Evolutionary conservation across 1,139 yeast species (phyloP).

Genomic region (Lipomyces yarrowii): DNA sequence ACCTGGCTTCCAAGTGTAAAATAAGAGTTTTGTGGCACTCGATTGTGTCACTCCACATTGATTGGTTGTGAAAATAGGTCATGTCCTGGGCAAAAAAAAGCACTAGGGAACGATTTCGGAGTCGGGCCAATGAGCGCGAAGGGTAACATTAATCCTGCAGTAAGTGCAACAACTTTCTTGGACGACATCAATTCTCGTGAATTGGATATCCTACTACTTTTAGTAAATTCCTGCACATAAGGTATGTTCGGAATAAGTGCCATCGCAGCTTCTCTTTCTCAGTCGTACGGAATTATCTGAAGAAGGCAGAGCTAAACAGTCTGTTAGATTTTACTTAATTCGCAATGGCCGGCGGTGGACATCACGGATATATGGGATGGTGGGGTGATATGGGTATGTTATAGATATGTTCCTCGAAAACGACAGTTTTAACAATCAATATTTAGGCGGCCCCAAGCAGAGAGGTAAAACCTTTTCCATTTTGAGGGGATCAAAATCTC

Average conservation of each 20-base stretch:
- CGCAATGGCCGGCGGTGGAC: slow-evolving; percentile 30
- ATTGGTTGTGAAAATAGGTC: too few relatives aligned
- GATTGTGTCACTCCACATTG: too few relatives aligned
- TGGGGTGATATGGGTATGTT: slow-evolving; percentile 73
- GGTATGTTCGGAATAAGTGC: neutral
- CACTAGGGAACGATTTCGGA: too few relatives aligned
- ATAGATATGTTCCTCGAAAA: neutral
- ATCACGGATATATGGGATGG: slow-evolving; percentile 80
- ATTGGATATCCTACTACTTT: neutral
- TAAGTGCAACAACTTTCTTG: too few relatives aligned
- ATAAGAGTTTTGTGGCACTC: too few relatives aligned
- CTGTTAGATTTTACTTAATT: neutral
- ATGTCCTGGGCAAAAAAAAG: too few relatives aligned
- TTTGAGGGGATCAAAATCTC: neutral
- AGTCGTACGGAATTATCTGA: neutral
- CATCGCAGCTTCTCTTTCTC: neutral
- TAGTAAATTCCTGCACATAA: neutral
- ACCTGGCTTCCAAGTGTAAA: too few relatives aligned
- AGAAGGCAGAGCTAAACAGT: neutral
- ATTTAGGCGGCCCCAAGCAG: slow-evolving; percentile 76
- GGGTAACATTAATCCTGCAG: neutral
- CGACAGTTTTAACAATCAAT: neutral
- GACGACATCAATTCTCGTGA: neutral
- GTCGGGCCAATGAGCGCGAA: neutral
- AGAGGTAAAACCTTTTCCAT: slow-evolving; percentile 50